Base-by-base conservation (phyloP, 257 asterid species). In the Fraxinus excelsior region DNA sequence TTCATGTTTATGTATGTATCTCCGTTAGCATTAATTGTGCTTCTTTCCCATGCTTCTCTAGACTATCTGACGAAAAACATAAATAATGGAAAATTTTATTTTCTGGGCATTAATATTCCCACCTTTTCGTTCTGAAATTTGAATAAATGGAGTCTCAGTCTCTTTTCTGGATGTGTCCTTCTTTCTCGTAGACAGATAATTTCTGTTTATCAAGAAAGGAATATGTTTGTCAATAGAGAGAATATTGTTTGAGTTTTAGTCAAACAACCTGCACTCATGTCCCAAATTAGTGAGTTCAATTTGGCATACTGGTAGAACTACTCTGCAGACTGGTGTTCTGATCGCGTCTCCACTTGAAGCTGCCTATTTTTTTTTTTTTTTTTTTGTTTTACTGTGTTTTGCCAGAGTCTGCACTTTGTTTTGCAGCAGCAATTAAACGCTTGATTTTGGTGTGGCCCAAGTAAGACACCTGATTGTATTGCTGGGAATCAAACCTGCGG, bases 231-330 rank as follows among this genome's bases (percentile, higher is more conserved):
- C 74, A 66, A 26, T 51, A 60, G 34, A 73, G 74, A 34, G 69
- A 58, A n/a, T 67, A 46, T 73, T 9, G 77, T 60, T 60, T 49
- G 58, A 66, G 67, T 78, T 42, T 46, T 73, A 38, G 62, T 23
- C 19, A 66, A 34, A 11, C 62, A 69, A 71, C 13, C 49, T 60
- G 25, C 65, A 56, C 65, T 56, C 25, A 18, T 1, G 5, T 56
- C 26, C 65, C 28, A 56, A 56, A 56, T 56, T 62, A 13, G 35
- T 25, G 67, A 60, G 32, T 60, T 60, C 67, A 60, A 62, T 26
- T 62, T 62, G 31, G 68, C 68, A 56, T 56, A 1, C 65, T 56
- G 65, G 65, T 56, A n/a, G 65, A n/a, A n/a, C 21, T 19, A 62
- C 28, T 62, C 35, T 62, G 68, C 34, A 23, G 68, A 62, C 6